Percentiles rank a stretch among this genome's conserved stretches.
Evolutionary conservation across 805 yeast genomes (phyloP).

Genomic region (Peterozyma toletana): DNA sequence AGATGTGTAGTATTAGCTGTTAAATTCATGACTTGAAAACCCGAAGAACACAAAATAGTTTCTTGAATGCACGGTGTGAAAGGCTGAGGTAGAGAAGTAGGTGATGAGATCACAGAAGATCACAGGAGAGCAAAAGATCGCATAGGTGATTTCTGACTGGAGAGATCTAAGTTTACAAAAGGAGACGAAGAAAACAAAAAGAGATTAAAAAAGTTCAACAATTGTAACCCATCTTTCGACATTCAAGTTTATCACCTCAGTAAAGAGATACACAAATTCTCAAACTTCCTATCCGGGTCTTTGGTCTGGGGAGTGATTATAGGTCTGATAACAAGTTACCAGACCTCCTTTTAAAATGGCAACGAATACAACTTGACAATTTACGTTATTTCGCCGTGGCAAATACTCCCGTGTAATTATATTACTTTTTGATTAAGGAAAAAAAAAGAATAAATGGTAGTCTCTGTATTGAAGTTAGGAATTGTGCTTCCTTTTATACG

Average conservation of each 20-base stretch:
- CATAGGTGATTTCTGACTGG: no score
- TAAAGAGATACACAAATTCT: constrained; percentile 37
- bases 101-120: no score
- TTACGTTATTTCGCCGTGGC: constrained; percentile 63
- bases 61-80: no score
- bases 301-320: constrained; percentile 44
- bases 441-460: constrained; percentile 13
- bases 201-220: no score
- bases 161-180: no score
- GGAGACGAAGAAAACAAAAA: no score
- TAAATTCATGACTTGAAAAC: no score
- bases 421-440: constrained; percentile 48
- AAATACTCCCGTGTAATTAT: constrained; percentile 40
- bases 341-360: constrained; percentile 36
- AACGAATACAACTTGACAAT: constrained; percentile 57
- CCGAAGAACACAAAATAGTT: no score
- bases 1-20: no score
- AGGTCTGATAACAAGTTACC: neutral
- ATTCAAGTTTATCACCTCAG: constrained; percentile 52
- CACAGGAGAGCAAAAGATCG: no score
- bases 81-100: no score
- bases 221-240: constrained; percentile 44
- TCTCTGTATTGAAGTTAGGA: no score
- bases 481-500: neutral
- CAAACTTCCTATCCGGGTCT: constrained; percentile 57